These are phyloP conservation scores for Trypanosoma boissoni DNA, from an alignment of 208 protist genomes.

Conservation along the genomic window DNA sequence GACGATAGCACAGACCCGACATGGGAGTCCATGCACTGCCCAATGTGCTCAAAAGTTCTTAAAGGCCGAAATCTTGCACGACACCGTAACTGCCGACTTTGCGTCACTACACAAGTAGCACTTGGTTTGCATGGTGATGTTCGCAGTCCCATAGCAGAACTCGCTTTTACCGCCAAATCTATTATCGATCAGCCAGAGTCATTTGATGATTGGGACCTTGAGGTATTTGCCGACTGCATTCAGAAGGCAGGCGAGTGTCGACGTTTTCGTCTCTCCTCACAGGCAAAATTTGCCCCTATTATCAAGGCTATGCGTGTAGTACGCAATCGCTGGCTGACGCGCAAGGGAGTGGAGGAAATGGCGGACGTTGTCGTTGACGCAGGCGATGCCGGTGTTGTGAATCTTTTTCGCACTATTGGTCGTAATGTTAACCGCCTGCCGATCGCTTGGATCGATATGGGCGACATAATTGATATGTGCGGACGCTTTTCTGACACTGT, in stretches of 20 bases:
- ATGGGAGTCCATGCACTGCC: conserved; percentile 82
- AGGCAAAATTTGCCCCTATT: conserved; percentile 73
- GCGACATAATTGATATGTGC: conserved; percentile 91
- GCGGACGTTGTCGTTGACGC: conserved; percentile 46
- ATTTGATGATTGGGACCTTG: conserved; percentile 80
- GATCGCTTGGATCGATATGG: conserved; percentile 91
- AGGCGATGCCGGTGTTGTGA: conserved; percentile 56
- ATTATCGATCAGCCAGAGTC: conserved; percentile 49
- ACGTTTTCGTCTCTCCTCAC: conserved; percentile 76
- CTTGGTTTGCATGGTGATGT: conserved; percentile 71
- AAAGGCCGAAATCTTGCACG: conserved; percentile 83
- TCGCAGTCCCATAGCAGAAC: conserved; percentile 75
- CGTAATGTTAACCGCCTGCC: conserved; percentile 82
- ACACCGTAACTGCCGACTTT: conserved; percentile 76
- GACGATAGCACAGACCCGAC: conserved; percentile 48
- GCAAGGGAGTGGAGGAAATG: conserved; percentile 66
- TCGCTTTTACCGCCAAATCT: conserved; percentile 71
- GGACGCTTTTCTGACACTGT: conserved; percentile 63
- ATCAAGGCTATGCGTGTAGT: conserved; percentile 83
- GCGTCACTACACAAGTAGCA: conserved; percentile 86
- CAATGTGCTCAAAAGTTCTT: conserved; percentile 79
- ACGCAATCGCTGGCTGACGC: conserved; percentile 66
- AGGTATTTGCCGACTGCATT: conserved; percentile 67
- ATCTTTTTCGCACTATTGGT: conserved; percentile 77
- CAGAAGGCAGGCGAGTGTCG: conserved; percentile 45